phyloP scores from a whole-genome alignment of 371 early-diverging fungal genomes.

The Scutellospora calospora region DNA sequence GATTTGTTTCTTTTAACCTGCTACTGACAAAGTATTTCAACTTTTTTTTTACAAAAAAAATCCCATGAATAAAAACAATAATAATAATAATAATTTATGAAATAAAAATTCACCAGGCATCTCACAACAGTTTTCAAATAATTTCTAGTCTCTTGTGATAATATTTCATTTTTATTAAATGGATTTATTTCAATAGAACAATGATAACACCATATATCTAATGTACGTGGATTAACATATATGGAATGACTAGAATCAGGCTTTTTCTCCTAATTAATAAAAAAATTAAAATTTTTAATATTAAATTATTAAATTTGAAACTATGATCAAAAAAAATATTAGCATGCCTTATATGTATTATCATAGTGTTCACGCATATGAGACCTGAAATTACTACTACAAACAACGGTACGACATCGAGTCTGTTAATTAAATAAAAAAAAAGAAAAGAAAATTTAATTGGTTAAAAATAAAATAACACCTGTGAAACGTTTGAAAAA shows the following conservation, averaged over 20 bases:
- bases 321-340: neutral
- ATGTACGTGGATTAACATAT: slow-evolving; percentile 45
- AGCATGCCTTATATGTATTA: neutral
- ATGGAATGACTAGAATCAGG: slow-evolving; percentile 14
- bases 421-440: neutral
- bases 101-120: slow-evolving; percentile 48
- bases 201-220: slow-evolving; percentile 51
- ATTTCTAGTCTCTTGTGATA: slow-evolving; percentile 45
- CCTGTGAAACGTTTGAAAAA: neutral
- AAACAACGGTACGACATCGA: slow-evolving; percentile 30
- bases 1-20: slow-evolving; percentile 54
- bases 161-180: slow-evolving; percentile 43
- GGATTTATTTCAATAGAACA: slow-evolving; percentile 52
- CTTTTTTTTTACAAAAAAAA: neutral
- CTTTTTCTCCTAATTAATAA: slow-evolving; percentile 14
- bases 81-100: slow-evolving; percentile 19
- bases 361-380: slow-evolving; percentile 35
- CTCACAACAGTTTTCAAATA: slow-evolving; percentile 52
- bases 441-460: neutral
- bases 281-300: too few relatives aligned
- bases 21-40: slow-evolving; percentile 42
- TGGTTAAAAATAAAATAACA: neutral
- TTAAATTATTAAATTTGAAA: too few relatives aligned
- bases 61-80: neutral
- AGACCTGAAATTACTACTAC: neutral